Evolutionary conservation across 108 stramenopile genomes (phyloP).

Genomic region (Chaetoceros muelleri): DNA sequence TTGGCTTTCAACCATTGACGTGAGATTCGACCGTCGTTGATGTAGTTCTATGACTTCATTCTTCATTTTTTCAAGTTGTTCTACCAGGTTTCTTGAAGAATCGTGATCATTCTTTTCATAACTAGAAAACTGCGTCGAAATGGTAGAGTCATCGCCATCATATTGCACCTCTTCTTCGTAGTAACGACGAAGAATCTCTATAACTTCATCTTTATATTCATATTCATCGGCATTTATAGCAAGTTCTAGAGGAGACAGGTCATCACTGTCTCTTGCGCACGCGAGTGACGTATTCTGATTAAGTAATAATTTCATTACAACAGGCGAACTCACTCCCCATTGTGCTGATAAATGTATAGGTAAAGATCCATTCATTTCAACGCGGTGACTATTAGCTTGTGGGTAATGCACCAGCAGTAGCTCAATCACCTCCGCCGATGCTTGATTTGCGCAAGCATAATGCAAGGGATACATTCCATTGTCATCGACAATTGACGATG

Average conservation of each 20-base stretch:
- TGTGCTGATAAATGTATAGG: background rate
- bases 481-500: constrained; percentile 54
- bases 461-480: constrained; percentile 78
- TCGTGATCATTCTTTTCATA: background rate
- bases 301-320: background rate
- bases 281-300: background rate
- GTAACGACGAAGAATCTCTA: background rate
- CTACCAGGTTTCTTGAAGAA: background rate
- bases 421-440: constrained; percentile 51
- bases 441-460: constrained; percentile 72
- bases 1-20: background rate
- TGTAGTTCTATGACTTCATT: background rate
- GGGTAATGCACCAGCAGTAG: constrained; percentile 51
- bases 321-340: background rate
- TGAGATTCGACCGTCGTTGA: background rate
- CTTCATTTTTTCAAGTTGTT: background rate
- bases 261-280: background rate
- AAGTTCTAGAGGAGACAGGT: background rate
- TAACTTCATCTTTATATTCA: background rate
- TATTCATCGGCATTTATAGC: background rate
- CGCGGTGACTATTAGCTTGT: constrained; percentile 16
- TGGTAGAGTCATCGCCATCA: constrained; percentile 3
- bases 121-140: background rate
- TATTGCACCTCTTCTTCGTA: background rate
- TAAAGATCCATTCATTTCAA: background rate